Percentiles rank a stretch among this genome's conserved stretches.
Evolutionary conservation across 441 rosid genomes (phyloP).

Genomic region (Corymbia citriodora): DNA sequence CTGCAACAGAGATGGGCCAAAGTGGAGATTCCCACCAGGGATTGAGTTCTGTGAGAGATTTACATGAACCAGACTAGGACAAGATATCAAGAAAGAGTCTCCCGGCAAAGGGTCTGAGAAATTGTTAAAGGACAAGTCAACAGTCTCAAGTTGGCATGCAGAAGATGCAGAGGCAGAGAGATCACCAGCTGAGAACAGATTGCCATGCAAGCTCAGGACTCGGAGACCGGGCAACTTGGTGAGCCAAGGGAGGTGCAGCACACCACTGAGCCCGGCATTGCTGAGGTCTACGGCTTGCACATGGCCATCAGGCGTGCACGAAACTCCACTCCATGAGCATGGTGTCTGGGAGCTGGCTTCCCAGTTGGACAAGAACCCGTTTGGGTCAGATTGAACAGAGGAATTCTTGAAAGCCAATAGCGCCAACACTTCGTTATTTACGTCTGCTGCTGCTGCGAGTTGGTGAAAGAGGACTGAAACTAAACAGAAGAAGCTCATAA

Average conservation of each 20-base stretch:
- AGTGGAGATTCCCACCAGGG: constrained; percentile 35
- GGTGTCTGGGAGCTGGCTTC: constrained; percentile 32
- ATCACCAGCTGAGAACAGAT: constrained; percentile 49
- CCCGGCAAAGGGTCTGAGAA: constrained; percentile 36
- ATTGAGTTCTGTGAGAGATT: constrained; percentile 52
- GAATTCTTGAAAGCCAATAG: constrained; percentile 53
- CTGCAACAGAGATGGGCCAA: constrained; percentile 42
- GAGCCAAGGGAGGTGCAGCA: constrained; percentile 42
- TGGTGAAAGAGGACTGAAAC: constrained; percentile 18
- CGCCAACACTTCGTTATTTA: constrained; percentile 25
- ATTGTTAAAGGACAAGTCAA: constrained; percentile 54
- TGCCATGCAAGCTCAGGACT: constrained; percentile 42
- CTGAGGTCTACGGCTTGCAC: constrained; percentile 55
- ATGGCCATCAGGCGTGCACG: constrained; percentile 46
- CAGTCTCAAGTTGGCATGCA: constrained; percentile 30
- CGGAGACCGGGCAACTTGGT: constrained; percentile 47
- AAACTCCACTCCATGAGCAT: constrained; percentile 72
- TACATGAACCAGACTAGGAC: constrained; percentile 26
- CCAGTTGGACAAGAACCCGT: constrained; percentile 47
- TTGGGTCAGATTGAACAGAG: constrained; percentile 63
- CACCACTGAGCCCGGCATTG: constrained; percentile 44
- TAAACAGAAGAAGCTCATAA: constrained; percentile 17
- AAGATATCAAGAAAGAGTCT: constrained; percentile 31
- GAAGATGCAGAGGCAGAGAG: constrained; percentile 24
- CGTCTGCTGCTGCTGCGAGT: constrained; percentile 16